phyloP scores from a whole-genome alignment of 257 asterid genomes.

The Penstemon newberryi region DNA sequence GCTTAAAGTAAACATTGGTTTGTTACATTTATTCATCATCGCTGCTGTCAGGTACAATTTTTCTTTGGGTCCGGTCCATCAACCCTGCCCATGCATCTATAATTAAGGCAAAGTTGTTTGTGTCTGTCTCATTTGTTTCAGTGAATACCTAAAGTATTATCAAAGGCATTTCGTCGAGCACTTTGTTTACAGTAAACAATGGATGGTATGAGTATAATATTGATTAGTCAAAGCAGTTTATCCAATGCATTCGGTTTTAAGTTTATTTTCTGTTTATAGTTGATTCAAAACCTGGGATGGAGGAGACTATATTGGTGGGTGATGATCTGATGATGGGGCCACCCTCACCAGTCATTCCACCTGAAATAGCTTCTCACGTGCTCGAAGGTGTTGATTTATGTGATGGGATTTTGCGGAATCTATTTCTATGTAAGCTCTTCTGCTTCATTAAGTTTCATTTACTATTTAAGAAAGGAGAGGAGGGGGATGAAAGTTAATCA shows the following conservation, averaged over 20 bases:
- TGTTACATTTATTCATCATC: too few relatives aligned
- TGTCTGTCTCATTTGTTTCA: slow-evolving; percentile 1
- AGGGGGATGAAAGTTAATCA: background rate
- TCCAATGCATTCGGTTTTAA: background rate
- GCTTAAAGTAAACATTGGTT: too few relatives aligned
- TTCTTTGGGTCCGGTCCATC: too few relatives aligned
- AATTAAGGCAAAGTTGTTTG: background rate
- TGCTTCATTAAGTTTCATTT: slow-evolving; percentile 3
- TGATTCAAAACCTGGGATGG: slow-evolving; percentile 88
- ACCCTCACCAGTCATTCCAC: slow-evolving; percentile 89
- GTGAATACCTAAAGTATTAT: background rate
- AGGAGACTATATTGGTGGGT: slow-evolving; percentile 95
- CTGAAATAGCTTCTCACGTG: slow-evolving; percentile 93
- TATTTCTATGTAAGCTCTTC: slow-evolving; percentile 63
- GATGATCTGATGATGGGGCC: slow-evolving; percentile 99
- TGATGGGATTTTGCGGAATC: slow-evolving; percentile 86
- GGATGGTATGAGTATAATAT: slow-evolving; percentile 46
- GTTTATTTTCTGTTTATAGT: slow-evolving; percentile 34
- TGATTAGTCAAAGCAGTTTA: too few relatives aligned
- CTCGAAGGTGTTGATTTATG: slow-evolving; percentile 89
- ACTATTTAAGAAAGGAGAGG: background rate
- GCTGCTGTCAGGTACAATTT: too few relatives aligned
- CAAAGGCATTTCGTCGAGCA: slow-evolving; percentile 51
- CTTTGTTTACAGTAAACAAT: slow-evolving; percentile 31
- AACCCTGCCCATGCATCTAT: too few relatives aligned